phyloP scores from a whole-genome alignment of 345 rosid genomes.

The Syzygium jambos region DNA sequence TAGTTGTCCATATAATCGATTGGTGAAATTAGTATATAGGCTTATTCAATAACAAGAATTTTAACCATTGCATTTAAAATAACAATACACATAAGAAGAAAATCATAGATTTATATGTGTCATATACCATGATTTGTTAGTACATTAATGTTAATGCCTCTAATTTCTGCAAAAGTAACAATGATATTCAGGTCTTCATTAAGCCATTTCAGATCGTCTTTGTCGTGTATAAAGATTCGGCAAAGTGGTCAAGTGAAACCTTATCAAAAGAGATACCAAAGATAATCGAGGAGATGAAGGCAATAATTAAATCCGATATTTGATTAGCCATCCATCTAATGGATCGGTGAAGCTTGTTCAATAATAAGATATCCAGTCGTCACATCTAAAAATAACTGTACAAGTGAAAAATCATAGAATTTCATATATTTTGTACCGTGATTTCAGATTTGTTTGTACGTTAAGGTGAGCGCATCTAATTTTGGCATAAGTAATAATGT shows the following conservation, averaged over 20 bases:
- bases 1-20: too few relatives aligned
- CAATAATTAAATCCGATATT: background rate
- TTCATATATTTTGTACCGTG: background rate
- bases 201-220: background rate
- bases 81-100: too few relatives aligned
- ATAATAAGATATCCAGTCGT: fast-evolving
- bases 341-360: fast-evolving
- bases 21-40: too few relatives aligned
- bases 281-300: background rate
- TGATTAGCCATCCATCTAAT: background rate
- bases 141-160: too few relatives aligned
- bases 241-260: background rate
- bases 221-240: background rate
- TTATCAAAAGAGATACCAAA: background rate
- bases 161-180: too few relatives aligned
- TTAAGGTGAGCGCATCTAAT: background rate
- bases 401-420: background rate
- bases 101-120: too few relatives aligned
- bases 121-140: too few relatives aligned
- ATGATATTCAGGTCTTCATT: background rate
- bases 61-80: too few relatives aligned
- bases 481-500: background rate
- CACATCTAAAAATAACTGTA: background rate
- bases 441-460: background rate
- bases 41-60: too few relatives aligned